Conservation (phyloP, 1,284 basidiomycete species). For the Ceratobasidium sp. region DNA sequence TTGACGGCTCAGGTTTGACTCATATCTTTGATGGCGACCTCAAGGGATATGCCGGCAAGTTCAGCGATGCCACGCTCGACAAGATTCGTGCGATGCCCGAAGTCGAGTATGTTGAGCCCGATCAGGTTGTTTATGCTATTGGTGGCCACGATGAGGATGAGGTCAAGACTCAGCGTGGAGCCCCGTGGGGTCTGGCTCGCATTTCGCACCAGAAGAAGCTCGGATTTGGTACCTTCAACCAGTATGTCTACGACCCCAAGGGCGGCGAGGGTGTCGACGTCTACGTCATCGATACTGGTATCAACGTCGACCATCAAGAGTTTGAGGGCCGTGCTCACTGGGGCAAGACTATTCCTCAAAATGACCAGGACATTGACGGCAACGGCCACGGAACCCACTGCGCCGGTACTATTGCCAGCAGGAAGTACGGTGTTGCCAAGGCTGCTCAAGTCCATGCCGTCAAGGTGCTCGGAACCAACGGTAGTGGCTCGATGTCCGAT, state of each 20-base stretch:
- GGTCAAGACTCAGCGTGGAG: slow-evolving; percentile 65
- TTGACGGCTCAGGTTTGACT: slow-evolving; percentile 61
- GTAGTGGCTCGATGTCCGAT: slow-evolving; percentile 64
- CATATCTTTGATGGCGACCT: slow-evolving; percentile 73
- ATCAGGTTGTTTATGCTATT: slow-evolving; percentile 84
- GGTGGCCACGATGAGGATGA: slow-evolving; percentile 51
- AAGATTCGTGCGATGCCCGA: slow-evolving; percentile 86
- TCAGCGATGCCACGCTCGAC: slow-evolving; percentile 76
- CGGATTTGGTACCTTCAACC: slow-evolving; percentile 82
- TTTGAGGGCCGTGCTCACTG: slow-evolving; percentile 63
- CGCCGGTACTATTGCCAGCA: slow-evolving; percentile 56
- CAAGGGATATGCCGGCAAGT: slow-evolving; percentile 86
- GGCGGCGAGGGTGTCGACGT: slow-evolving; percentile 94
- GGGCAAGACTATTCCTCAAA: slow-evolving; percentile 58
- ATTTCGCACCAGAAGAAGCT: slow-evolving; percentile 88
- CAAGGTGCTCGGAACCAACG: slow-evolving; percentile 60
- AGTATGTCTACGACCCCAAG: slow-evolving; percentile 76
- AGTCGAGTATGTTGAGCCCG: slow-evolving; percentile 91
- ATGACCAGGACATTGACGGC: slow-evolving; percentile 51
- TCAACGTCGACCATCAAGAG: slow-evolving; percentile 65
- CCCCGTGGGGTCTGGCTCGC: slow-evolving; percentile 97
- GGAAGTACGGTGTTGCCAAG: slow-evolving; percentile 68
- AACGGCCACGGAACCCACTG: slow-evolving; percentile 43
- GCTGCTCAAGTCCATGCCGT: slow-evolving; percentile 62
- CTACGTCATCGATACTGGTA: slow-evolving; percentile 63